Evolutionary conservation across 2,329 filamentous ascomycete genomes (phyloP), one percentile per base, ranked within the genome.

Genomic region (Fusarium coffeatum): DNA sequence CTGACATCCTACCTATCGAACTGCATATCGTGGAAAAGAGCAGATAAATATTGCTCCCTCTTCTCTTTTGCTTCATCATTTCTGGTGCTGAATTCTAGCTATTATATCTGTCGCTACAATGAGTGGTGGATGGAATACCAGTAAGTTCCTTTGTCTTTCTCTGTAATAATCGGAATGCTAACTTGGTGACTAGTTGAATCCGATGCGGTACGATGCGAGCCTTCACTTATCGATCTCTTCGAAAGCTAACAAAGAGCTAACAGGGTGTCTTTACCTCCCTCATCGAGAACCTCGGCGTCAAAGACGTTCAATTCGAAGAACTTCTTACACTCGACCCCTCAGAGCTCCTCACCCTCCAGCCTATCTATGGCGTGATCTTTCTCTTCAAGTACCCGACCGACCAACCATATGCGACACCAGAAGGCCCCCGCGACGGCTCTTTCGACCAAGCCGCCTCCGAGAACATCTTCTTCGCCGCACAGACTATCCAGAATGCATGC

Each of bases 401-500:
- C 78, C 87, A 81, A 65, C 87, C 84, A 74, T 91, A 85, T 83
- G 88, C 83, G 40, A 80, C 80, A 66, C 82, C 86, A 43, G 85
- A 88, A 59, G 87, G 87, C 46, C 94, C 94, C 0, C 87, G 89
- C 70, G 94, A 98, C 79, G 96, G 96, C 66, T 85, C 83, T 34
- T 97, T 93, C 80, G 94, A 98, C 82, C 84, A 89, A 73, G 86
- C 85, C 18, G 93, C 93, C 16, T 85, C 92, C 20, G 90, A 93
- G 68, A 86, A 87, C 66, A 86, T 97, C 75, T 99, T 97, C 86
- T 99, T 99, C 81, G 96, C 96, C 6, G 90, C 91, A 30, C 96
- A 99, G 83, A 98, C 95, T 6, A 99, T 99, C 79, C 95, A 98
- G 81, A 99, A 99, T 81, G 96, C 96, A 10, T 99, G 96, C 82